phyloP scores from a whole-genome alignment of 2,329 filamentous ascomycete genomes.

The Cercospora sojina region DNA sequence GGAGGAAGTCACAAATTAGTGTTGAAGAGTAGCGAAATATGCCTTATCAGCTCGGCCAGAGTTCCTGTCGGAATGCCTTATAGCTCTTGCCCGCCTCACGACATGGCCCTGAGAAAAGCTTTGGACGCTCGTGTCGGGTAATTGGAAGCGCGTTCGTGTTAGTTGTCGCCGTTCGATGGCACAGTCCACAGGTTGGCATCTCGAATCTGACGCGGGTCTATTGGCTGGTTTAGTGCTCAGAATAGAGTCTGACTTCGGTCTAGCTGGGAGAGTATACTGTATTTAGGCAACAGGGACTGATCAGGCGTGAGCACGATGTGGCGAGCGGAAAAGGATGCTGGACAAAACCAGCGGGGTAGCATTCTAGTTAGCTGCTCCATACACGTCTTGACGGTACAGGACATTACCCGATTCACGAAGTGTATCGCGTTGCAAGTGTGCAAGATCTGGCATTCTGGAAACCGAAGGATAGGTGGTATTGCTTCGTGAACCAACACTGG shows the following conservation, averaged over 20 bases:
- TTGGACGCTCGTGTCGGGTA: background rate
- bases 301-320: background rate
- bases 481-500: background rate
- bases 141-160: background rate
- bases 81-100: background rate
- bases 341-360: background rate
- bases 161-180: background rate
- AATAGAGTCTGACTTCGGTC: constrained; percentile 10
- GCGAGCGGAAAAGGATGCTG: background rate
- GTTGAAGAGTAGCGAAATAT: background rate
- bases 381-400: background rate
- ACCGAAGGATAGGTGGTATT: background rate
- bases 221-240: constrained; percentile 11
- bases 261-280: constrained; percentile 7
- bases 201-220: background rate
- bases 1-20: background rate
- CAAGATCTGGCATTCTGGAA: background rate
- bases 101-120: background rate
- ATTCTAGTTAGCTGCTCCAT: background rate
- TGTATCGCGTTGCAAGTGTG: background rate
- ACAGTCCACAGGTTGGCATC: constrained; percentile 3
- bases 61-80: background rate
- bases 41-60: background rate
- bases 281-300: constrained; percentile 1
- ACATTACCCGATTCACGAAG: background rate